Base-by-base conservation (phyloP, 2,329 filamentous ascomycete species). In the Pseudopithomyces maydicus region DNA sequence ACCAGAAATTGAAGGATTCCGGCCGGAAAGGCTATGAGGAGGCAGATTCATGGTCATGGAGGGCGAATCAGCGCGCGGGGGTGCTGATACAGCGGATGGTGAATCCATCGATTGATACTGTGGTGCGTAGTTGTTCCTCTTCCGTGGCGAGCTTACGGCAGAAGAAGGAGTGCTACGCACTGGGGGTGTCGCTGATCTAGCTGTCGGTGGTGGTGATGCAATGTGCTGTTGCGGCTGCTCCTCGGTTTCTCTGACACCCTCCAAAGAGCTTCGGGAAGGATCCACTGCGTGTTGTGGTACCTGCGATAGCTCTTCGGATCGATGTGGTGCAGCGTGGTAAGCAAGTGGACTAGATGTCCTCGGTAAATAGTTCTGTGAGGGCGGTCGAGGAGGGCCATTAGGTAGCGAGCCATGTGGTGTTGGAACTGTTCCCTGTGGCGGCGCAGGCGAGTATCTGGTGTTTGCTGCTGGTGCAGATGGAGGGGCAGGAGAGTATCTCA, bases 301-400 rank as follows among this genome's bases (percentile, higher is more conserved):
- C 33, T 47, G 17, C 26, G 36, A 47, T 23, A 44, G 41, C 1
- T 44, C 42, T 41, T 57, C 51, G 20, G 64, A 62, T 12, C 72
- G 73, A 11, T 77, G 73, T 23, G 75, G 70, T 44, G 55, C 46
- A 32, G 76, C 74, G 49, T 79, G 82, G 48, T 83, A 81, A 32
- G 85, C 85, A 15, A 88, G 77, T 15, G 86, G 86, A 70, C 86
- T 88, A n/a, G 85, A 88, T 6, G 85, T 88, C 54, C 86, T 80
- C 17, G 86, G 86, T 41, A 85, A 83, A 70, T 87, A 88, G 3
- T 83, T 79, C 58, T 85, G 78, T 14, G 75, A 66, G 71, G 76
- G 59, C 72, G 79, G 68, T 52, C 68, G 70, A 43, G 68, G 71
- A 11, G 68, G 71, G 22, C 56, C 67, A 20, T 54, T 68, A 3